These are phyloP conservation scores for Suhomyces sp. DNA, from an alignment of 805 yeast species.

Conservation along the genomic window DNA sequence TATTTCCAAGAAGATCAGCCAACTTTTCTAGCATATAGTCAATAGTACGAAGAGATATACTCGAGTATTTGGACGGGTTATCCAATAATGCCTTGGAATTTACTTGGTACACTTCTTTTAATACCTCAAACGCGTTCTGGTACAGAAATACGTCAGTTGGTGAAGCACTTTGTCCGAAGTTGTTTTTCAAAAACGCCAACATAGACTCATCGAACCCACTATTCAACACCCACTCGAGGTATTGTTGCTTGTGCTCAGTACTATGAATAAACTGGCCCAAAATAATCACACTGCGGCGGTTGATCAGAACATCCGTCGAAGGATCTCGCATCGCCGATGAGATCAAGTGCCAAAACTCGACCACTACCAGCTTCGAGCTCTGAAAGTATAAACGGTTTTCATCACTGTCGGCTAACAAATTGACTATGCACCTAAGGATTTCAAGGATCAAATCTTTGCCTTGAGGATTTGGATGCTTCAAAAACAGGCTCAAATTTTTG, in stretches of 20 bases:
- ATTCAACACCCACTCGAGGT: constrained; percentile 12
- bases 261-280: constrained; percentile 32
- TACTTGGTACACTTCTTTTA: constrained; percentile 4
- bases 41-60: background rate
- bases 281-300: constrained; percentile 18
- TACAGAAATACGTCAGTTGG: constrained; percentile 3
- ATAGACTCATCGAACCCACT: background rate
- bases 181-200: background rate
- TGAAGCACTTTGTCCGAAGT: background rate
- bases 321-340: background rate
- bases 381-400: constrained; percentile 13
- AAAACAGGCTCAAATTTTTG: background rate
- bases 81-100: background rate
- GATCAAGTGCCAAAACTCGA: constrained; percentile 18
- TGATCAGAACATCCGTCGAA: background rate
- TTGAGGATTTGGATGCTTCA: background rate
- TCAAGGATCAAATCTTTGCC: constrained; percentile 13
- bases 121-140: constrained; percentile 2
- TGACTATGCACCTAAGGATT: constrained; percentile 29
- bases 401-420: constrained; percentile 34
- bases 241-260: constrained; percentile 17
- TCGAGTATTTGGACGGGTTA: background rate
- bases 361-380: background rate
- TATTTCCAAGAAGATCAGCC: background rate
- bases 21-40: background rate